Evolutionary conservation across 192 early-diverging fungal species (phyloP).

Genomic region (Coemansia sp.): DNA sequence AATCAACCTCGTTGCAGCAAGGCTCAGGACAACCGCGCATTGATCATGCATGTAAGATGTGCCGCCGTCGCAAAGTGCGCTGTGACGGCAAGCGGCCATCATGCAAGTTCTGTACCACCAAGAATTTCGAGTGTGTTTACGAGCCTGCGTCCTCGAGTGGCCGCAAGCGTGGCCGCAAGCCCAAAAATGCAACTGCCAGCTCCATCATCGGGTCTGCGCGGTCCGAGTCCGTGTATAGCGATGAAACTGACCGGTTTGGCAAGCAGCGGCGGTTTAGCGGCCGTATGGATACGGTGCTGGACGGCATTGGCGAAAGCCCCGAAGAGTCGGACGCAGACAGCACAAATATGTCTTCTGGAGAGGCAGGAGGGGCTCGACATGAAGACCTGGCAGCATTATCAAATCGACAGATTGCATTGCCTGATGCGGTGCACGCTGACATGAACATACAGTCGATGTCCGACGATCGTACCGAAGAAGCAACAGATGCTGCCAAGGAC

Average conservation of each 20-base stretch:
- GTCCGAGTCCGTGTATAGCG: constrained; percentile 12
- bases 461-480: constrained; percentile 14
- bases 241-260: neutral
- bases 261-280: constrained; percentile 19
- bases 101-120: constrained; percentile 45
- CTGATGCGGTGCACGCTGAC: constrained; percentile 18
- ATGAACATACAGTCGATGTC: constrained; percentile 17
- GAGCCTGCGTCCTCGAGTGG: constrained; percentile 29
- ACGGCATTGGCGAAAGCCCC: constrained; percentile 9
- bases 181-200: constrained; percentile 16
- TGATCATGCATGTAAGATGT: constrained; percentile 54
- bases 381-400: constrained; percentile 38
- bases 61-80: constrained; percentile 55
- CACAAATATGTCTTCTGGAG: constrained; percentile 14
- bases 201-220: constrained; percentile 13
- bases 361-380: constrained; percentile 6
- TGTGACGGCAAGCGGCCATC: constrained; percentile 50
- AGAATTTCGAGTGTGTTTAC: constrained; percentile 42
- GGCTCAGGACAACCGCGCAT: constrained; percentile 22
- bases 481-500: neutral
- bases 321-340: constrained; percentile 24
- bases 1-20: constrained; percentile 2
- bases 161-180: constrained; percentile 39
- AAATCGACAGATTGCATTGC: constrained; percentile 50
- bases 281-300: constrained; percentile 2